Percentiles rank a stretch among this genome's conserved stretches.
Conservation (phyloP, 495 filamentous ascomycete genomes). For the Neurospora sp. region DNA sequence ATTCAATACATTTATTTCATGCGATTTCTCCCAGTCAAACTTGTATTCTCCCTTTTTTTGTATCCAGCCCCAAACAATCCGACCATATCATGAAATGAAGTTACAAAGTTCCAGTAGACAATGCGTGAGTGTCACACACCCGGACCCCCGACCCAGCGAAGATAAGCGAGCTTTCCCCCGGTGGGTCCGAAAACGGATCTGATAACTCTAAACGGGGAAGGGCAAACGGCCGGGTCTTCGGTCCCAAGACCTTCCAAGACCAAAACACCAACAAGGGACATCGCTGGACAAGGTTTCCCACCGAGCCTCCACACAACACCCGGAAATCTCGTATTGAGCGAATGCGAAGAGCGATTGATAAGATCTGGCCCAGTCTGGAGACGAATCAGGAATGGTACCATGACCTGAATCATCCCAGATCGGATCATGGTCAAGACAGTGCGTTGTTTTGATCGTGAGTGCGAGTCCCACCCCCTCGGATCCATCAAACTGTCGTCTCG, state of each 20-base stretch:
- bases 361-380: not conserved
- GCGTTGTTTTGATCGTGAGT: not conserved
- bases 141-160: not conserved
- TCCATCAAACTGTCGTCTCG: not conserved
- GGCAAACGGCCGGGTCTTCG: not conserved
- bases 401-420: not conserved
- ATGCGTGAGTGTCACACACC: not conserved
- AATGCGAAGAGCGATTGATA: not conserved
- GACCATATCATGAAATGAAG: not conserved
- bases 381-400: not conserved
- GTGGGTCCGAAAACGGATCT: constrained; percentile 6
- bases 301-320: not conserved
- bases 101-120: not conserved
- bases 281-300: not conserved
- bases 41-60: too few species aligned
- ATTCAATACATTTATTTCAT: not conserved
- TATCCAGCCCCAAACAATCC: not conserved
- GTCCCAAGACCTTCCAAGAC: not conserved
- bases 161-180: not conserved
- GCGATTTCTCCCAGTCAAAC: not conserved
- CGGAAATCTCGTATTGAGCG: not conserved
- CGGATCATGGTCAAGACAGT: not conserved
- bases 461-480: not conserved
- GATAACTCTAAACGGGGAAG: constrained; percentile 9
- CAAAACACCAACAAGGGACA: not conserved